Evolutionary conservation across 1,284 basidiomycete genomes (phyloP).

Genomic region (Microbotryum lychnidis-dioicae): DNA sequence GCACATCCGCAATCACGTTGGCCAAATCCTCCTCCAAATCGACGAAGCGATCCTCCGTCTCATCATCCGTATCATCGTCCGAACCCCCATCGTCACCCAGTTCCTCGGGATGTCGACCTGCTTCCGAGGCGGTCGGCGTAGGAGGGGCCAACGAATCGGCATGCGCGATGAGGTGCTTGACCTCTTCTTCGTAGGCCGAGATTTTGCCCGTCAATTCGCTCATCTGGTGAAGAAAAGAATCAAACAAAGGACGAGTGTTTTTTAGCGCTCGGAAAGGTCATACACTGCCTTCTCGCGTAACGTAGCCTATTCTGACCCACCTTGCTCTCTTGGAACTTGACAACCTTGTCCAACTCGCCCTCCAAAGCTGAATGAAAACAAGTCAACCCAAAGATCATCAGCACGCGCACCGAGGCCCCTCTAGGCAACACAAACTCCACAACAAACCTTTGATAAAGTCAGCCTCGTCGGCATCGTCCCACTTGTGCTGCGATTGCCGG

Average conservation of each 20-base stretch:
- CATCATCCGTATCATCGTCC: slow-evolving; percentile 48
- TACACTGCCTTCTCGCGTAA: not conserved
- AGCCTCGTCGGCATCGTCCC: slow-evolving; percentile 69
- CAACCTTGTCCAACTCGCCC: slow-evolving; percentile 87
- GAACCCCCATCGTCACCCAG: slow-evolving; percentile 48
- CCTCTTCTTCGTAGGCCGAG: slow-evolving; percentile 65
- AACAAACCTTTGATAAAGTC: slow-evolving; percentile 58
- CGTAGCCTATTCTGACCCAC: slow-evolving; percentile 42
- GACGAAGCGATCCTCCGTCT: slow-evolving; percentile 79
- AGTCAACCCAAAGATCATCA: too few species aligned
- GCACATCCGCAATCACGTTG: slow-evolving; percentile 91
- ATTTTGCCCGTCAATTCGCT: slow-evolving; percentile 74
- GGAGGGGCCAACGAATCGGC: slow-evolving; percentile 30
- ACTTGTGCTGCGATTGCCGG: slow-evolving; percentile 51
- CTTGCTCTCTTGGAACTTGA: slow-evolving; percentile 89
- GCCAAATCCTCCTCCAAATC: slow-evolving; percentile 91
- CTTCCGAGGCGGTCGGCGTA: slow-evolving; percentile 34
- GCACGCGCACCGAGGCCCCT: too few species aligned
- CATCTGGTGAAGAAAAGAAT: slow-evolving; percentile 49
- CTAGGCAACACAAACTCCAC: too few species aligned
- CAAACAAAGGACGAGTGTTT: slow-evolving; percentile 2
- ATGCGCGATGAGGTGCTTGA: slow-evolving; percentile 59
- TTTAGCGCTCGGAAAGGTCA: not conserved
- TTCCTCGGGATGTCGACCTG: slow-evolving; percentile 51
- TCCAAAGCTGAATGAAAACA: slow-evolving; percentile 48